phyloP scores from a whole-genome alignment of 202 grass and related monocot genomes.

The Panicum virgatum region DNA sequence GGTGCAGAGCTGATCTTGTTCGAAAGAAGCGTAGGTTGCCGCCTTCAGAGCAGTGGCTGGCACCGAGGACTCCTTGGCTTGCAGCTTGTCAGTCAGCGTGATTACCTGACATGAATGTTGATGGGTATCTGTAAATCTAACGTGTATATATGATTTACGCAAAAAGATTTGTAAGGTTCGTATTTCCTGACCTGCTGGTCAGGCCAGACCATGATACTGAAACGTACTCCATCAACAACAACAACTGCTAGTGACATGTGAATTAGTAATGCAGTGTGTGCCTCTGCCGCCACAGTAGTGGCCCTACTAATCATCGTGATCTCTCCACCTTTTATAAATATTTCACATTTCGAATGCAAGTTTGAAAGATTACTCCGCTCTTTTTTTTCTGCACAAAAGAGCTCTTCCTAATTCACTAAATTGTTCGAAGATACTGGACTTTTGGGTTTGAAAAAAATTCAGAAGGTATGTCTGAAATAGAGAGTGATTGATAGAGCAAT shows the following conservation, averaged over 20 bases:
- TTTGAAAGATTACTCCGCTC: too few species aligned
- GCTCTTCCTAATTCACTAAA: too few species aligned
- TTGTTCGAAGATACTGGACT: too few species aligned
- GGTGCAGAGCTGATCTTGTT: not conserved
- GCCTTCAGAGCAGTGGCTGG: not conserved
- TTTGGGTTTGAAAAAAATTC: too few species aligned
- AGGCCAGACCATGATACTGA: not conserved
- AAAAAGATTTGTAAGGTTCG: not conserved
- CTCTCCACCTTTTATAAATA: too few species aligned
- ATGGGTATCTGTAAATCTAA: too few species aligned
- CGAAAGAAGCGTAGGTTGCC: not conserved
- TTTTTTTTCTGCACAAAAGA: too few species aligned
- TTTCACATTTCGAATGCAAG: too few species aligned
- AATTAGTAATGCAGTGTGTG: not conserved
- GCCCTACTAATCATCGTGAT: not conserved
- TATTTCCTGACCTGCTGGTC: not conserved
- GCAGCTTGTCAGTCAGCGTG: slow-evolving; percentile 49
- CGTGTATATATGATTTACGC: not conserved
- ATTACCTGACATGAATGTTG: slow-evolving; percentile 40
- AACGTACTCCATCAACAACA: not conserved
- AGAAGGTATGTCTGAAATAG: too few species aligned
- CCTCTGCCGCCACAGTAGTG: too few species aligned
- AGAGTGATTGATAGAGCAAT: too few species aligned
- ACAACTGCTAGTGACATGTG: not conserved
- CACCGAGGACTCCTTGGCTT: slow-evolving; percentile 19